Percentiles rank a stretch among this genome's conserved stretches.
Conservation (phyloP, 2,329 filamentous ascomycete species). For the Alternaria viburni region DNA sequence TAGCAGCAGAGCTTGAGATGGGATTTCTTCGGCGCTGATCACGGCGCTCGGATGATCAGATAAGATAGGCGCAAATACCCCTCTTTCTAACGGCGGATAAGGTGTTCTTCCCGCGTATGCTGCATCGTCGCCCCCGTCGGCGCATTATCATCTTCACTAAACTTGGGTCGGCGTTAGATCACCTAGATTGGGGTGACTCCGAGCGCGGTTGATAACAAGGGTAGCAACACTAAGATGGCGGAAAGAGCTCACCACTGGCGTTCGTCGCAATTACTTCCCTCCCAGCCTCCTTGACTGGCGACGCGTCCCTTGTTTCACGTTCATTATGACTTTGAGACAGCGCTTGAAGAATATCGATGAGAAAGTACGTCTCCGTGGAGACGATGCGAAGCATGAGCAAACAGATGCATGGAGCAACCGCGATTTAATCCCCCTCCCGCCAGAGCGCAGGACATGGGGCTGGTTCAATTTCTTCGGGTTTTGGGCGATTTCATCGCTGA, state of each 20-base stretch:
- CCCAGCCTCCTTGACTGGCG: not conserved
- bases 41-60: constrained; percentile 3
- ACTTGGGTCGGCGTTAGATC: not conserved
- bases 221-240: constrained; percentile 3
- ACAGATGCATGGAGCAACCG: constrained; percentile 53
- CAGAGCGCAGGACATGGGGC: constrained; percentile 49
- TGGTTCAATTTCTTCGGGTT: constrained; percentile 54
- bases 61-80: constrained; percentile 7
- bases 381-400: constrained; percentile 53
- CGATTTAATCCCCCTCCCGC: constrained; percentile 49
- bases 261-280: not conserved
- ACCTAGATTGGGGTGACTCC: not conserved
- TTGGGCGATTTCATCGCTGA: constrained; percentile 50
- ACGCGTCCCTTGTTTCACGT: not conserved
- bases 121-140: not conserved
- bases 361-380: constrained; percentile 47
- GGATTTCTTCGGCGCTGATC: not conserved
- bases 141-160: not conserved
- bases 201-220: not conserved
- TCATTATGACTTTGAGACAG: constrained; percentile 12
- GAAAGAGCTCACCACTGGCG: not conserved
- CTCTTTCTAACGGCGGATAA: constrained; percentile 1
- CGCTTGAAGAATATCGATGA: constrained; percentile 37
- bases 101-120: not conserved
- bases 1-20: not conserved